Evolutionary conservation across 768 basidiomycete genomes (phyloP).

Genomic region (Xanthoconium stramineum): DNA sequence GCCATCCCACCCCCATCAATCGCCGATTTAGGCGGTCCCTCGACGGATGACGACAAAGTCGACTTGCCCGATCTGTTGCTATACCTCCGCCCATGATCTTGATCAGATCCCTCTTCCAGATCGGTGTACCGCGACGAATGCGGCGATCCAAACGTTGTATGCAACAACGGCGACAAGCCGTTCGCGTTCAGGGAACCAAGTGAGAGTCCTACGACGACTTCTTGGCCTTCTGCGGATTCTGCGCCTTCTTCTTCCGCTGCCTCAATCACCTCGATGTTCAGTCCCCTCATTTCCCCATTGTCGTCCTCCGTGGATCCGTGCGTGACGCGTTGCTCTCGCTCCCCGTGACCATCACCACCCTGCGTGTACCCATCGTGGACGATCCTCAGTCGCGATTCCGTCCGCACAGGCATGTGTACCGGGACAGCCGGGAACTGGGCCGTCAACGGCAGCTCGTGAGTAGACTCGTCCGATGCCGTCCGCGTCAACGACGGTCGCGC

Average conservation of each 20-base stretch:
- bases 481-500: conserved; percentile 21
- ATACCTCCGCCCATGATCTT: conserved; percentile 15
- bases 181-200: conserved; percentile 4
- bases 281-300: background rate
- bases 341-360: conserved; percentile 18
- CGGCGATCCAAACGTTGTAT: conserved; percentile 42
- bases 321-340: conserved; percentile 13
- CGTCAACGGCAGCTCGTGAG: conserved; percentile 22
- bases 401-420: conserved; percentile 27
- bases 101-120: conserved; percentile 27
- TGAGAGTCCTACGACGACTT: conserved; percentile 3
- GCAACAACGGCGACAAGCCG: conserved; percentile 36
- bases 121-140: conserved; percentile 31
- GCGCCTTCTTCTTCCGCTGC: conserved; percentile 10
- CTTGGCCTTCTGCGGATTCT: conserved; percentile 12
- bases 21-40: conserved; percentile 12
- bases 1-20: conserved; percentile 14
- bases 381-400: conserved; percentile 30
- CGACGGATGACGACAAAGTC: conserved; percentile 12
- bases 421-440: conserved; percentile 34
- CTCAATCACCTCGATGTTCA: conserved; percentile 16
- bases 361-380: conserved; percentile 26
- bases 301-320: conserved; percentile 21
- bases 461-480: conserved; percentile 24
- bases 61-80: conserved; percentile 19